These are phyloP conservation scores for Phaeophleospora eucalypticola DNA, from an alignment of 2,329 filamentous ascomycete species.

Conservation along the genomic window DNA sequence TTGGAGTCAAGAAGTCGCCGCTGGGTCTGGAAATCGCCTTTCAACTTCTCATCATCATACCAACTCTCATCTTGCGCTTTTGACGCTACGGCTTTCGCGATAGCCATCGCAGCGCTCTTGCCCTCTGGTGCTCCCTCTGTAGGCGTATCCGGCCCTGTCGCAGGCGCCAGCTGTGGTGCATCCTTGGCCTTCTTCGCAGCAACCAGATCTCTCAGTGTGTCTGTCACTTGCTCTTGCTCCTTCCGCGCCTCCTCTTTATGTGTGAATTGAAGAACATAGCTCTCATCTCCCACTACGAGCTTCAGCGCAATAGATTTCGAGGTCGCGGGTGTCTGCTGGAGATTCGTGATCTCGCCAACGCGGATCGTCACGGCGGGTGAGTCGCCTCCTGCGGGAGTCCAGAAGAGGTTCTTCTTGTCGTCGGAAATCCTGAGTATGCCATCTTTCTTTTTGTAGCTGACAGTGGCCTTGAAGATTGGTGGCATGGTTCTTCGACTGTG, in stretches of 20 bases:
- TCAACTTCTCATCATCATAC: conserved; percentile 78
- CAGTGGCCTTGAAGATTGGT: conserved; percentile 52
- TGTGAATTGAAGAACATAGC: conserved; percentile 87
- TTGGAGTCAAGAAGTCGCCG: conserved; percentile 83
- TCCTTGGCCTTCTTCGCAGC: conserved; percentile 54
- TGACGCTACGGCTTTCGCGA: conserved; percentile 64
- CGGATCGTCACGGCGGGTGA: conserved; percentile 64
- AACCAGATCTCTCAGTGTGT: conserved; percentile 73
- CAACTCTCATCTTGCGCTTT: conserved; percentile 53
- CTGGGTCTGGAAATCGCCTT: conserved; percentile 75
- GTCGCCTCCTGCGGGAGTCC: conserved; percentile 67
- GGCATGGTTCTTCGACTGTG: conserved; percentile 23
- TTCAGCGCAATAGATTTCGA: conserved; percentile 89
- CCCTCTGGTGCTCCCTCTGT: conserved; percentile 18
- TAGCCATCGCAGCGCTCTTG: conserved; percentile 60
- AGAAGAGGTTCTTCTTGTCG: conserved; percentile 71
- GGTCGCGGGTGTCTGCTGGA: conserved; percentile 90
- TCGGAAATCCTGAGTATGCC: conserved; percentile 71
- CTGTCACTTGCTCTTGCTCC: conserved; percentile 82
- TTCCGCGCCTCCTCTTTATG: conserved; percentile 68
- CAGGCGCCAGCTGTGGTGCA: conserved; percentile 29
- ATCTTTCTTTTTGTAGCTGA: conserved; percentile 93
- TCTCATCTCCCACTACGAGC: conserved; percentile 73
- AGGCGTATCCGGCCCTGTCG: conserved; percentile 18
- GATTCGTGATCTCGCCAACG: conserved; percentile 77